Percentiles rank a stretch among this genome's conserved stretches.
phyloP scores from a whole-genome alignment of 495 filamentous ascomycete genomes.

The Penicillium antarcticum region DNA sequence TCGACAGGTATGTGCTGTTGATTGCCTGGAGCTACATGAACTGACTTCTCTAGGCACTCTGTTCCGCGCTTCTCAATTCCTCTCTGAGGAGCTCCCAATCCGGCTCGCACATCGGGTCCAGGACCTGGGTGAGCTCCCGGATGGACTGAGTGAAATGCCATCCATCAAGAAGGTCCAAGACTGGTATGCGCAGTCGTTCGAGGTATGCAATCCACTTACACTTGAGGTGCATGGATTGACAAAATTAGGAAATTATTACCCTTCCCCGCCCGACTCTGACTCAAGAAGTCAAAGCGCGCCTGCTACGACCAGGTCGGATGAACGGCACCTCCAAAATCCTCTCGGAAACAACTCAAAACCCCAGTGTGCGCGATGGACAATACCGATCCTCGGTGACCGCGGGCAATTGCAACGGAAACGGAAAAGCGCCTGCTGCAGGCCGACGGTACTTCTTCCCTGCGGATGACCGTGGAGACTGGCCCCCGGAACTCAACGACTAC shows the following conservation, averaged over 20 bases:
- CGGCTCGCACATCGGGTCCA: conserved; percentile 93
- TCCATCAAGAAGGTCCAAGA: conserved; percentile 93
- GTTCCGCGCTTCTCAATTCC: conserved; percentile 96
- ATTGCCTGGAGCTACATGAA: background rate
- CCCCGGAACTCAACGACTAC: conserved; percentile 89
- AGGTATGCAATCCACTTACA: conserved; percentile 55
- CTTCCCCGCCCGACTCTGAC: conserved; percentile 73
- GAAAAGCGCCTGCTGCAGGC: conserved; percentile 31
- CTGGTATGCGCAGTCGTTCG: conserved; percentile 99
- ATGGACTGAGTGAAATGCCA: conserved; percentile 97
- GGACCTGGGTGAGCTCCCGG: conserved; percentile 87
- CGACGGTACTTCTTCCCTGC: conserved; percentile 89
- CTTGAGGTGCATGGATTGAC: conserved; percentile 7
- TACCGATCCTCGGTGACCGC: conserved; percentile 69
- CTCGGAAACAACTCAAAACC: conserved; percentile 81
- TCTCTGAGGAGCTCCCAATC: conserved; percentile 96
- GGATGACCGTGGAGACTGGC: conserved; percentile 87
- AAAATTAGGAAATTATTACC: conserved; percentile 76
- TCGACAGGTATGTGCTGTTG: conserved; percentile 63
- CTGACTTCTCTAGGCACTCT: conserved; percentile 65
- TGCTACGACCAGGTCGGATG: conserved; percentile 68
- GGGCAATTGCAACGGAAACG: conserved; percentile 48
- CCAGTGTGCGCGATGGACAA: conserved; percentile 81
- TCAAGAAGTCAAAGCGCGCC: conserved; percentile 71
- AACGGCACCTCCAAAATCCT: conserved; percentile 62